Percentiles rank a stretch among this genome's conserved stretches.
phyloP scores from a whole-genome alignment of 495 filamentous ascomycete species.

The Neurospora sp. region DNA sequence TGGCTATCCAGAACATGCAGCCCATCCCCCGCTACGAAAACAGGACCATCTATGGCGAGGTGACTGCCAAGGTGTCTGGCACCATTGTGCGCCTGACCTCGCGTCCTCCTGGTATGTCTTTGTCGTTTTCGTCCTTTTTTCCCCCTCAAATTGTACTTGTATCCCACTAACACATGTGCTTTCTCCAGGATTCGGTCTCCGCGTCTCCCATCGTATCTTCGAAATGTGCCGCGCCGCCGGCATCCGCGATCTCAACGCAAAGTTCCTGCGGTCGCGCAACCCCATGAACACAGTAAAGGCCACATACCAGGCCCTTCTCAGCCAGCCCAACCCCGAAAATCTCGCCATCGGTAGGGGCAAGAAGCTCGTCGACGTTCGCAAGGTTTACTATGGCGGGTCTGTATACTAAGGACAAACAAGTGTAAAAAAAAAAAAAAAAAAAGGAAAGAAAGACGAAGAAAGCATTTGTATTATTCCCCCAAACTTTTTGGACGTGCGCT shows the following conservation, averaged over 20 bases:
- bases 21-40: constrained; percentile 83
- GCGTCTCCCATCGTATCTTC: constrained; percentile 81
- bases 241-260: constrained; percentile 74
- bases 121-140: neutral
- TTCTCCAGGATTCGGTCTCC: constrained; percentile 61
- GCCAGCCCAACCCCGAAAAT: constrained; percentile 77
- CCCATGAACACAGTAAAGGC: constrained; percentile 97
- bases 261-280: constrained; percentile 70
- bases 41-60: constrained; percentile 80
- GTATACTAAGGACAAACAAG: constrained; percentile 30
- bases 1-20: constrained; percentile 76
- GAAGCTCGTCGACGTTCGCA: constrained; percentile 92
- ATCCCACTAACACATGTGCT: neutral
- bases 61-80: constrained; percentile 75
- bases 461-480: neutral
- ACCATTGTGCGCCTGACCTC: constrained; percentile 68
- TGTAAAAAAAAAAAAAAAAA: neutral
- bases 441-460: neutral
- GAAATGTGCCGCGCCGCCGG: constrained; percentile 80
- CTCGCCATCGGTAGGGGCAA: constrained; percentile 76
- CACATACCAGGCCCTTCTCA: constrained; percentile 66
- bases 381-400: constrained; percentile 90
- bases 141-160: neutral
- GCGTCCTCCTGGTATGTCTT: constrained; percentile 72
- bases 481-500: neutral